A percentile compares a stretch with the other conserved stretches of the same genome.
phyloP scores from a whole-genome alignment of 768 basidiomycete species.

The Porphyrellus cyaneotinctus region DNA sequence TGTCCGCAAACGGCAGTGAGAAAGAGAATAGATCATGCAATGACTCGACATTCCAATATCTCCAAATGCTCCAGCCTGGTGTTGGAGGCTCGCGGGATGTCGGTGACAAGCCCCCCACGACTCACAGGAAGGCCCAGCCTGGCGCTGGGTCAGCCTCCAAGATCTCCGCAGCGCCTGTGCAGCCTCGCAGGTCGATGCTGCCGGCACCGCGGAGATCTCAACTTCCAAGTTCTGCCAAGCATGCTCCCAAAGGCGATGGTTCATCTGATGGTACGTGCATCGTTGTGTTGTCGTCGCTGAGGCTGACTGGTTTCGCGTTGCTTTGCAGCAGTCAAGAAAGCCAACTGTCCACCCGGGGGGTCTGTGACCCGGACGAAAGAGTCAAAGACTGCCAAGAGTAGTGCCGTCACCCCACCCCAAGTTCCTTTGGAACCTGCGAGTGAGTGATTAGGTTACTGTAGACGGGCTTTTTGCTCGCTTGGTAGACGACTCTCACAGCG shows the following conservation, averaged over 20 bases:
- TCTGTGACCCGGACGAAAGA: background rate
- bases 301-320: background rate
- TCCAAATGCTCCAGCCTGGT: slow-evolving; percentile 1
- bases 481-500: background rate
- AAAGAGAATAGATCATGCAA: slow-evolving; percentile 17
- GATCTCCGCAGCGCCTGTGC: background rate
- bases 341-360: background rate
- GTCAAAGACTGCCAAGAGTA: background rate
- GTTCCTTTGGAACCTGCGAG: too few species aligned
- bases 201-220: slow-evolving; percentile 4
- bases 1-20: background rate
- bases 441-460: background rate
- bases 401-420: too few species aligned
- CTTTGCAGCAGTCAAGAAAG: background rate
- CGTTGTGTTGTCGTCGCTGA: background rate
- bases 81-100: background rate
- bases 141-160: slow-evolving; percentile 4
- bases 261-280: slow-evolving; percentile 1
- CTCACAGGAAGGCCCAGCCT: slow-evolving; percentile 4
- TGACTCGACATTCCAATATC: background rate
- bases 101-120: slow-evolving; percentile 1
- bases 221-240: background rate
- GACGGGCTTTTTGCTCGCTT: background rate
- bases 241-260: background rate
- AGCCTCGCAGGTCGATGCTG: slow-evolving; percentile 13